Evolutionary conservation across 192 early-diverging fungal genomes (phyloP).

Genomic region (Coemansia sp.): DNA sequence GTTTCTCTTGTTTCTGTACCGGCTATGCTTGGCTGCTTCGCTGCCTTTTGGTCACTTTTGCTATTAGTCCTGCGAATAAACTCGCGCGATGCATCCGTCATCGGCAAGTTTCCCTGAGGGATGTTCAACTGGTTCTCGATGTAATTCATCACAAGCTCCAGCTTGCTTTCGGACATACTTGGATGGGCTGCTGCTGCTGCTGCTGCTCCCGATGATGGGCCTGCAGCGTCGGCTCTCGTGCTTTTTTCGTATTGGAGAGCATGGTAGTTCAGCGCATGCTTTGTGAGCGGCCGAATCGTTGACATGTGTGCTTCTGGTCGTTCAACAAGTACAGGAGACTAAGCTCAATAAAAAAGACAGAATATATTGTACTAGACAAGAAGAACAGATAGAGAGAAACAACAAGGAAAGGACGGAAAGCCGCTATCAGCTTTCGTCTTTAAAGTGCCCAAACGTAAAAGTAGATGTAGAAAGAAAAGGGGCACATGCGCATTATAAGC

Average conservation of each 20-base stretch:
- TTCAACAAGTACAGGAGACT: background rate
- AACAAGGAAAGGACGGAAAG: background rate
- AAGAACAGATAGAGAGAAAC: background rate
- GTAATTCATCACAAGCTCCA: slow-evolving; percentile 34
- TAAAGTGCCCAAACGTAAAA: background rate
- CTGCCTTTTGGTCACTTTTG: background rate
- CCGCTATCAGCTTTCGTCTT: slow-evolving; percentile 1
- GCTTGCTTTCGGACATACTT: slow-evolving; percentile 28
- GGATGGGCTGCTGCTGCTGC: slow-evolving; percentile 11
- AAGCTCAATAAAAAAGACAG: background rate
- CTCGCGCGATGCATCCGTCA: slow-evolving; percentile 10
- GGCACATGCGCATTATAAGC: background rate
- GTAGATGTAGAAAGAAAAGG: slow-evolving; percentile 1
- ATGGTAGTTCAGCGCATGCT: slow-evolving; percentile 27
- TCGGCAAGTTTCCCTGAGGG: slow-evolving; percentile 30
- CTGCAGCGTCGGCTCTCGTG: background rate
- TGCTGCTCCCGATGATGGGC: slow-evolving; percentile 5
- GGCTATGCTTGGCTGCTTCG: background rate
- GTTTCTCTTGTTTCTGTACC: background rate
- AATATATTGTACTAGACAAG: background rate
- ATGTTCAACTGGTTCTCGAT: slow-evolving; percentile 33
- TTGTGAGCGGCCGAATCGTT: slow-evolving; percentile 31
- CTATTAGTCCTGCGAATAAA: slow-evolving; percentile 2
- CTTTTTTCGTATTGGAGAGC: slow-evolving; percentile 4
- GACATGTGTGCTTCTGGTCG: slow-evolving; percentile 9